These are phyloP conservation scores for Penicillium diatomitis DNA, from an alignment of 495 filamentous ascomycete genomes.

Conservation along the genomic window DNA sequence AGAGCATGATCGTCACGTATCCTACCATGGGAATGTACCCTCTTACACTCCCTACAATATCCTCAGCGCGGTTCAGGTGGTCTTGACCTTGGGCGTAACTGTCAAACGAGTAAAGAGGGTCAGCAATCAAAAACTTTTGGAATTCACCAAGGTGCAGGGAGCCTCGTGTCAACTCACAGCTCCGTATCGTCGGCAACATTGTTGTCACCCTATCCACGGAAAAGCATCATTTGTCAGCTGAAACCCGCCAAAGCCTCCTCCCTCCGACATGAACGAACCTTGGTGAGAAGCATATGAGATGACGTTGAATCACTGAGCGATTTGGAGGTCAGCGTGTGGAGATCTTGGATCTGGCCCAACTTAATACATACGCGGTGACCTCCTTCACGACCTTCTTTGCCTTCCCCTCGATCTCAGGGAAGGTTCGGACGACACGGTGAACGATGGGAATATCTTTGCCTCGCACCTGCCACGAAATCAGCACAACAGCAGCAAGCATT, in stretches of 20 bases:
- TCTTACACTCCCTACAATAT: constrained; percentile 89
- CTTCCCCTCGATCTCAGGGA: constrained; percentile 41
- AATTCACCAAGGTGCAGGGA: not conserved
- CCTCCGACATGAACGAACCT: constrained; percentile 26
- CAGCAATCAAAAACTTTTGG: not conserved
- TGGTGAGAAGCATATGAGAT: constrained; percentile 65
- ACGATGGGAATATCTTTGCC: constrained; percentile 21
- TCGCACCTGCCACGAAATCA: constrained; percentile 4
- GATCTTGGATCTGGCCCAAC: not conserved
- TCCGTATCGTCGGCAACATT: constrained; percentile 92
- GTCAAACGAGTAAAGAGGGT: not conserved
- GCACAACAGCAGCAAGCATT: not conserved
- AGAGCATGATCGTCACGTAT: constrained; percentile 94
- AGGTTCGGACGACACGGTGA: constrained; percentile 42
- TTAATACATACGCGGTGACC: constrained; percentile 21
- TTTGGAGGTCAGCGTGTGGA: constrained; percentile 2
- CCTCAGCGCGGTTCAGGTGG: constrained; percentile 70
- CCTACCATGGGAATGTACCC: constrained; percentile 94
- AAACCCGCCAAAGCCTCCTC: not conserved
- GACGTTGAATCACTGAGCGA: constrained; percentile 15
- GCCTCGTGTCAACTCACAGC: constrained; percentile 28
- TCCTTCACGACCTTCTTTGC: constrained; percentile 31
- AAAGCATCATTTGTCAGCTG: not conserved
- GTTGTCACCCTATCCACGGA: constrained; percentile 62
- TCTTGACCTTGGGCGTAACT: constrained; percentile 65